Percentiles rank a stretch among this genome's conserved stretches.
Conservation (phyloP, 2,329 filamentous ascomycete genomes). For the Neonectria punicea region DNA sequence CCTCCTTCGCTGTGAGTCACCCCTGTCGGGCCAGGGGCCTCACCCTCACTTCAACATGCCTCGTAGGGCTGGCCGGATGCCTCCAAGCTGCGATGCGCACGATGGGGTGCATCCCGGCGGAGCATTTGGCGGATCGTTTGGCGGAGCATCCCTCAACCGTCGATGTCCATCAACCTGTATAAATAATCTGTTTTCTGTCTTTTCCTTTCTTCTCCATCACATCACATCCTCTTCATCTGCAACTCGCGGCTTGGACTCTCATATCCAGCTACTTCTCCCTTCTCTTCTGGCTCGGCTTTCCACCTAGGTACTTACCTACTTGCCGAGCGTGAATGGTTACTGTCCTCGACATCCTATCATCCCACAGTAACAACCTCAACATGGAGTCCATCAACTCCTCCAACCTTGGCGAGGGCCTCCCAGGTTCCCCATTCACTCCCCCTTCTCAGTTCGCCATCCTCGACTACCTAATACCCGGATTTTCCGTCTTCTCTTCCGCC, state of each 20-base stretch:
- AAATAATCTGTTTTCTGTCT: background rate
- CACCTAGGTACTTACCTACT: too few species aligned
- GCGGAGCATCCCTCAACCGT: background rate
- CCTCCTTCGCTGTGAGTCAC: background rate
- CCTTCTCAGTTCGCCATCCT: slow-evolving; percentile 60
- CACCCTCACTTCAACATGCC: background rate
- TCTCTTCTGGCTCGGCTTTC: background rate
- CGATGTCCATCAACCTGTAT: background rate
- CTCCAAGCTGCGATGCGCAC: background rate
- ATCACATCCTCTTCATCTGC: background rate
- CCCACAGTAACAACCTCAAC: background rate
- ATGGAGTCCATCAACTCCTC: slow-evolving; percentile 43
- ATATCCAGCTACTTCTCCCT: background rate
- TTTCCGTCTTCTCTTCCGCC: slow-evolving; percentile 65
- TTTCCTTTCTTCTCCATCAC: background rate
- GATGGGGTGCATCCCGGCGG: background rate
- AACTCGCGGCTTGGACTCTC: background rate
- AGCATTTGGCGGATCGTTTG: background rate
- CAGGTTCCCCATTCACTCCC: slow-evolving; percentile 4
- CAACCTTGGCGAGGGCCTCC: slow-evolving; percentile 17
- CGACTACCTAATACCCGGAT: slow-evolving; percentile 74
- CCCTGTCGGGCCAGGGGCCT: background rate
- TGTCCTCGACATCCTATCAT: background rate
- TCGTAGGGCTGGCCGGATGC: slow-evolving; percentile 1
- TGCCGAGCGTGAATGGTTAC: slow-evolving; percentile 18